Conservation (phyloP, 345 rosid species). For the Euphorbia lathyris region DNA sequence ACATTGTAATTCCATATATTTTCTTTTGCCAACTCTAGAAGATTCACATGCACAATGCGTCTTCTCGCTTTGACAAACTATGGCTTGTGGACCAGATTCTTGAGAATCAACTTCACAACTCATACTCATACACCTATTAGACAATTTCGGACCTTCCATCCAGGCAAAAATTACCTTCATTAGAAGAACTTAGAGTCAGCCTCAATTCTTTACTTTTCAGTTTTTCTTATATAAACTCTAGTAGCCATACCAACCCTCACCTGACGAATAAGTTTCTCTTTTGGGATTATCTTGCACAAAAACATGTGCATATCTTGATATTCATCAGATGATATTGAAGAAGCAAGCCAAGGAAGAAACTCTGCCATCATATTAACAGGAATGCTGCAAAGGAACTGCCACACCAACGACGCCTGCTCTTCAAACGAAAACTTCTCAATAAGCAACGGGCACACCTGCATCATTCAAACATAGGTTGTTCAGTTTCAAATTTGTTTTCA, state of each 20-base stretch:
- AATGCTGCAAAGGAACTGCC: constrained; percentile 89
- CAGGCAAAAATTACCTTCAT: constrained; percentile 52
- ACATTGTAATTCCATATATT: constrained; percentile 36
- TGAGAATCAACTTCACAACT: constrained; percentile 28
- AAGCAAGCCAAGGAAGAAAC: constrained; percentile 81
- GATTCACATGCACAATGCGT: constrained; percentile 39
- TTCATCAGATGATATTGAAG: constrained; percentile 68
- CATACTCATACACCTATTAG: constrained; percentile 23
- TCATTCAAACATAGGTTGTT: constrained; percentile 17
- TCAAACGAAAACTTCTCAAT: constrained; percentile 64
- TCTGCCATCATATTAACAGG: constrained; percentile 74
- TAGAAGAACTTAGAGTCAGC: constrained; percentile 26
- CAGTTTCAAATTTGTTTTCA: constrained; percentile 17
- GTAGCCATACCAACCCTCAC: constrained; percentile 29
- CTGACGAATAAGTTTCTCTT: constrained; percentile 62
- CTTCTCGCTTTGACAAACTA: constrained; percentile 21
- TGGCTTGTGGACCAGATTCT: constrained; percentile 18
- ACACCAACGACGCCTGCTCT: constrained; percentile 79
- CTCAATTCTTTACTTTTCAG: background rate
- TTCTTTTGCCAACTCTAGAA: constrained; percentile 44
- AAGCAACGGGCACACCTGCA: constrained; percentile 72
- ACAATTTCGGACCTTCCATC: constrained; percentile 43
- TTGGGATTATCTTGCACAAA: constrained; percentile 64
- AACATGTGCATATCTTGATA: constrained; percentile 53
- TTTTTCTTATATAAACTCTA: background rate